Conservation (phyloP, 2,329 filamentous ascomycete species). For the Ceratocystis variospora region DNA sequence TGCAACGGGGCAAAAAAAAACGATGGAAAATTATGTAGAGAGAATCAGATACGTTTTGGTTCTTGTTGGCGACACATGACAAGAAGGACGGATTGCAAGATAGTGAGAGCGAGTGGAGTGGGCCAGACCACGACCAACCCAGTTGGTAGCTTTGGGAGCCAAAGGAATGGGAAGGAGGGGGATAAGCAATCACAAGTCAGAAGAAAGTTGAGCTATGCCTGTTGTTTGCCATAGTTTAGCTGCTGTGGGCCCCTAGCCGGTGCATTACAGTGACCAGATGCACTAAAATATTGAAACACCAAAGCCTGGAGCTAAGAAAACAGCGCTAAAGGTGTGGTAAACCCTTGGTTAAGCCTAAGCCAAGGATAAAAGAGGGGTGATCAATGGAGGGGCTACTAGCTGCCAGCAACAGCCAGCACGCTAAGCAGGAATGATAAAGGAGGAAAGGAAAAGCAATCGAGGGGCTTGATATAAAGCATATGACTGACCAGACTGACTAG, state of each 20-base stretch:
- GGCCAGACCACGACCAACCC: background rate
- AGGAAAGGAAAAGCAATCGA: too few relatives aligned
- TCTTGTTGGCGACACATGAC: constrained; percentile 10
- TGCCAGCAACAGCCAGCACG: too few relatives aligned
- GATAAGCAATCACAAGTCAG: background rate
- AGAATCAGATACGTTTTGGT: constrained; percentile 9
- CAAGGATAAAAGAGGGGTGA: constrained; percentile 1
- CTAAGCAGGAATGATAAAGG: too few relatives aligned
- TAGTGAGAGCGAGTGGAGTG: background rate
- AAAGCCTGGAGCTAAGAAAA: background rate
- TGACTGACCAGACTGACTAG: too few relatives aligned
- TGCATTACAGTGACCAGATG: background rate
- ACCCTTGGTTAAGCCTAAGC: background rate
- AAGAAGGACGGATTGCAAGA: constrained; percentile 8
- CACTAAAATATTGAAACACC: background rate
- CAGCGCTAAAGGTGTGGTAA: too few relatives aligned
- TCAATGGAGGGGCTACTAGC: too few relatives aligned
- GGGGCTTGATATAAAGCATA: too few relatives aligned
- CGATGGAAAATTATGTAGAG: constrained; percentile 3
- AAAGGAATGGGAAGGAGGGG: too few relatives aligned
- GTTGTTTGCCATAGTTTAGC: background rate
- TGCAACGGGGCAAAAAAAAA: background rate
- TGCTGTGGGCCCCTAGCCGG: background rate
- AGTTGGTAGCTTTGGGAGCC: background rate
- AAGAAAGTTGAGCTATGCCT: background rate